Evolutionary conservation across 2,329 filamentous ascomycete genomes (phyloP).

Genomic region (Fusarium sp.): DNA sequence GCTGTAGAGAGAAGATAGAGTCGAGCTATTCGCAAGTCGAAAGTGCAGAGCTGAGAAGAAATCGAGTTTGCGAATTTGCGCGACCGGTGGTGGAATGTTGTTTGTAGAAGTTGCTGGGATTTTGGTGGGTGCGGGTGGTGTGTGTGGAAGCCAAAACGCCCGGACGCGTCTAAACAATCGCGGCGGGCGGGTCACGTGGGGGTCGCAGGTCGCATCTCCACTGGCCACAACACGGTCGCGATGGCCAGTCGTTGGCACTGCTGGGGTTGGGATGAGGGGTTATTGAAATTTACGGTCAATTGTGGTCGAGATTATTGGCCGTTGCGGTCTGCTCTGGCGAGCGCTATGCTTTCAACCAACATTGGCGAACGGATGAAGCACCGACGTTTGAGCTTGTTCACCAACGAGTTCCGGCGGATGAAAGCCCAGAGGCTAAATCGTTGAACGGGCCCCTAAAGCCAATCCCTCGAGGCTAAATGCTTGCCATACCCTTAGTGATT

Average conservation of each 20-base stretch:
- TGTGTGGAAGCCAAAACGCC: conserved; percentile 14
- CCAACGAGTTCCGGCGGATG: background rate
- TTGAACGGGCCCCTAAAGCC: background rate
- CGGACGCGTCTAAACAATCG: conserved; percentile 29
- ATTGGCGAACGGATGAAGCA: background rate
- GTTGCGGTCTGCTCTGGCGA: background rate
- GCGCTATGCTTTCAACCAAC: background rate
- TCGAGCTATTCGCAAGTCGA: conserved; percentile 12
- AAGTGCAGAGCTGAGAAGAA: background rate
- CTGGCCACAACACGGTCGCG: conserved; percentile 1
- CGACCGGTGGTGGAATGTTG: conserved; percentile 27
- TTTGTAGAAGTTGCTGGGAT: conserved; percentile 28
- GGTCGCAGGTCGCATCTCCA: conserved; percentile 20
- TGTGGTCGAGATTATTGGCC: conserved; percentile 15
- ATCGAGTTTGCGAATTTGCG: background rate
- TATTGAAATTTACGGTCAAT: conserved; percentile 31
- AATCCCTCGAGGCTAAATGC: conserved; percentile 8
- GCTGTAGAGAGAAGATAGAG: background rate
- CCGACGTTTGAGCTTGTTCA: background rate
- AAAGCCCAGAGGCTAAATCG: background rate
- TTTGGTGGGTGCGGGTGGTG: conserved; percentile 24
- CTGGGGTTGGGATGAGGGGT: conserved; percentile 13
- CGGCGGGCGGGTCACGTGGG: conserved; percentile 17
- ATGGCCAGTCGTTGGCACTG: conserved; percentile 21
- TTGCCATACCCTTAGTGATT: background rate